Evolutionary conservation across 768 basidiomycete species (phyloP).

Genomic region (Rhodotorula kratochvilovae): DNA sequence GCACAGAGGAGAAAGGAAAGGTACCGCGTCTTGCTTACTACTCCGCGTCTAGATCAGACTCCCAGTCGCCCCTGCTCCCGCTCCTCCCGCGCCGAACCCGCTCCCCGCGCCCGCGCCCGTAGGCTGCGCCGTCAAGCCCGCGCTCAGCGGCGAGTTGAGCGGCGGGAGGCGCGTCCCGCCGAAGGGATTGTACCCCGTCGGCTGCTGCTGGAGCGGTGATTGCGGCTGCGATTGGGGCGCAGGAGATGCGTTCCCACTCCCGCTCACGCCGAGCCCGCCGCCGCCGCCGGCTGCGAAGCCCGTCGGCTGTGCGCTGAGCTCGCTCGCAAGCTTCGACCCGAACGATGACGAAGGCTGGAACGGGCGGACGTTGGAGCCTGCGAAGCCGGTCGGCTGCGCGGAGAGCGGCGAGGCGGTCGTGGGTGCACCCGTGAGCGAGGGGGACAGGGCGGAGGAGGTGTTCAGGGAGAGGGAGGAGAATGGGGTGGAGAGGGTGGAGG

Average conservation of each 20-base stretch:
- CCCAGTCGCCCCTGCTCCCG: neutral
- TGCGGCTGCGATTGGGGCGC: too few species aligned
- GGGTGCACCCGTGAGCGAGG: neutral
- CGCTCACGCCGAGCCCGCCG: too few species aligned
- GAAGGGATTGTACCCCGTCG: constrained; percentile 30
- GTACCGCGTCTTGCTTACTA: too few species aligned
- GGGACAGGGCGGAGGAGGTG: neutral
- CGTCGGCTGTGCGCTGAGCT: constrained; percentile 9
- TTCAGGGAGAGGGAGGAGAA: constrained; percentile 10
- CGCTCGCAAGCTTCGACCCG: constrained; percentile 30
- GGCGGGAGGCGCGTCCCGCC: constrained; percentile 31
- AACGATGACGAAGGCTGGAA: constrained; percentile 43
- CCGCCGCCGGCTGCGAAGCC: neutral
- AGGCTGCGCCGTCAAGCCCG: constrained; percentile 1
- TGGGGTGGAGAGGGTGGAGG: constrained; percentile 1
- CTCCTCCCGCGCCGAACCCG: neutral
- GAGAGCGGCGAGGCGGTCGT: constrained; percentile 7
- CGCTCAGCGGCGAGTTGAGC: constrained; percentile 13
- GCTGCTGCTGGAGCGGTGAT: constrained; percentile 11
- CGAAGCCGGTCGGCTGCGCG: constrained; percentile 27
- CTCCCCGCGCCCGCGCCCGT: neutral
- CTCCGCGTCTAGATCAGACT: neutral
- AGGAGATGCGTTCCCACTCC: neutral
- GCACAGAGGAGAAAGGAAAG: neutral
- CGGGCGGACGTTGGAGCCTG: constrained; percentile 35